These are phyloP conservation scores for Yarrowia alimentaria DNA, from an alignment of 805 yeast species.

Conservation along the genomic window DNA sequence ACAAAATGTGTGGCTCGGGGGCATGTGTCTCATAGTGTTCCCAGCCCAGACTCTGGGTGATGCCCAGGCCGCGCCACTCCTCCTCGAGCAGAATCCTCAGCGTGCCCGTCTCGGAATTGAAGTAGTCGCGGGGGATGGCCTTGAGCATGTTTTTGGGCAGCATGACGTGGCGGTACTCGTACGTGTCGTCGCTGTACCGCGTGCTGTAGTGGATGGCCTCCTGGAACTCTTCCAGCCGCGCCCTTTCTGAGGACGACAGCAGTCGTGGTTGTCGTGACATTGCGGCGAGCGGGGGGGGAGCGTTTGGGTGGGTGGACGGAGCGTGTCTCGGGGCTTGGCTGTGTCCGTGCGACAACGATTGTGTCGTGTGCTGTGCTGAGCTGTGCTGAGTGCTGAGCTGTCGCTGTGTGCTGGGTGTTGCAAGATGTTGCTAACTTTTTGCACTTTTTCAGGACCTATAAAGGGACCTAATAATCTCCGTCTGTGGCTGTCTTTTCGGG, in stretches of 20 bases:
- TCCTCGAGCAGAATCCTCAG: constrained; percentile 86
- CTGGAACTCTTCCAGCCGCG: constrained; percentile 83
- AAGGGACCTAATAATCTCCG: too few relatives aligned
- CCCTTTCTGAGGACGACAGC: constrained; percentile 77
- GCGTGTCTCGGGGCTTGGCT: background rate
- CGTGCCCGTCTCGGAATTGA: constrained; percentile 91
- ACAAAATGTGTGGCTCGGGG: constrained; percentile 95
- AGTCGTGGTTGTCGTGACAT: constrained; percentile 48
- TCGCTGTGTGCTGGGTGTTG: too few relatives aligned
- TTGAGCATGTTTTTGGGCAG: constrained; percentile 94
- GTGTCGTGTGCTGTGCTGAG: too few relatives aligned
- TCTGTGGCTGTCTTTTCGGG: too few relatives aligned
- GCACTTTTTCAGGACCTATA: too few relatives aligned
- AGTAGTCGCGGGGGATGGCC: constrained; percentile 90
- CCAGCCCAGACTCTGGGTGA: constrained; percentile 97
- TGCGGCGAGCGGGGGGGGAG: background rate
- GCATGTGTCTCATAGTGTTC: constrained; percentile 96
- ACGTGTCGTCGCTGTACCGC: constrained; percentile 84
- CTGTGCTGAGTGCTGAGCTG: too few relatives aligned
- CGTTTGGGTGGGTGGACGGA: background rate
- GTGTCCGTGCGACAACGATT: background rate
- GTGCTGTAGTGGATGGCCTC: constrained; percentile 94
- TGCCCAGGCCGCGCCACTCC: constrained; percentile 98
- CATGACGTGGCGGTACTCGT: constrained; percentile 94
- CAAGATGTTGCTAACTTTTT: too few relatives aligned